Conservation (phyloP, 1,284 basidiomycete species). For the Rhodotorula mucilaginosa region DNA sequence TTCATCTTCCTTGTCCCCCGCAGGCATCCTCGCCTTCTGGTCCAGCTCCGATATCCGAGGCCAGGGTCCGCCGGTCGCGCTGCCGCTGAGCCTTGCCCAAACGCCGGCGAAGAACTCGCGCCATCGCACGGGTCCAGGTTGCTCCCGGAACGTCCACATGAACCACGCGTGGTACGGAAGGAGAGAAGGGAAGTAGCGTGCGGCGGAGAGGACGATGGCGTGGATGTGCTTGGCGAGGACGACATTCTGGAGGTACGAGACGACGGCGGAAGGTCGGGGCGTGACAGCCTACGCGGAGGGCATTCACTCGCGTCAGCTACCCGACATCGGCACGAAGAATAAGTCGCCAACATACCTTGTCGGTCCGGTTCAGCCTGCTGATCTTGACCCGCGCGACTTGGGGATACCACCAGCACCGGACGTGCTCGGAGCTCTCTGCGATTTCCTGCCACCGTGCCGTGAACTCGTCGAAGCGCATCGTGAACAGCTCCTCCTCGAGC, state of each 20-base stretch:
- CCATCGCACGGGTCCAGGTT: slow-evolving; percentile 30
- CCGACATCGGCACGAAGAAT: no score
- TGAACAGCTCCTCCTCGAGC: slow-evolving; percentile 71
- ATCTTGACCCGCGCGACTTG: slow-evolving; percentile 71
- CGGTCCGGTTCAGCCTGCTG: slow-evolving; percentile 70
- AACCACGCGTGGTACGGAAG: slow-evolving; percentile 41
- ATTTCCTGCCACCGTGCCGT: slow-evolving; percentile 60
- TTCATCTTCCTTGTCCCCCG: no score
- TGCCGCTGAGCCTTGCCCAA: background rate
- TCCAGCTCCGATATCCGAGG: background rate
- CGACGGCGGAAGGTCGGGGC: slow-evolving; percentile 16
- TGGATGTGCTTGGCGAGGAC: slow-evolving; percentile 31
- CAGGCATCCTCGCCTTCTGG: no score
- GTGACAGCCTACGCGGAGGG: slow-evolving; percentile 18
- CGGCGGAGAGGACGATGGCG: slow-evolving; percentile 29
- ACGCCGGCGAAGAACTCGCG: background rate
- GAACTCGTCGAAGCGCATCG: slow-evolving; percentile 61
- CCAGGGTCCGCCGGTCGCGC: background rate
- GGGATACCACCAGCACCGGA: slow-evolving; percentile 94
- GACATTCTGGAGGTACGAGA: slow-evolving; percentile 10
- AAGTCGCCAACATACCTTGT: slow-evolving; percentile 57
- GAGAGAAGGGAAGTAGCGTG: slow-evolving; percentile 31
- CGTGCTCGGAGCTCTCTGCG: slow-evolving; percentile 71
- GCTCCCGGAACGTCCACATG: slow-evolving; percentile 37
- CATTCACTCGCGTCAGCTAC: background rate